phyloP scores from a whole-genome alignment of 2,329 filamentous ascomycete species.

The Xenoacremonium recifei region DNA sequence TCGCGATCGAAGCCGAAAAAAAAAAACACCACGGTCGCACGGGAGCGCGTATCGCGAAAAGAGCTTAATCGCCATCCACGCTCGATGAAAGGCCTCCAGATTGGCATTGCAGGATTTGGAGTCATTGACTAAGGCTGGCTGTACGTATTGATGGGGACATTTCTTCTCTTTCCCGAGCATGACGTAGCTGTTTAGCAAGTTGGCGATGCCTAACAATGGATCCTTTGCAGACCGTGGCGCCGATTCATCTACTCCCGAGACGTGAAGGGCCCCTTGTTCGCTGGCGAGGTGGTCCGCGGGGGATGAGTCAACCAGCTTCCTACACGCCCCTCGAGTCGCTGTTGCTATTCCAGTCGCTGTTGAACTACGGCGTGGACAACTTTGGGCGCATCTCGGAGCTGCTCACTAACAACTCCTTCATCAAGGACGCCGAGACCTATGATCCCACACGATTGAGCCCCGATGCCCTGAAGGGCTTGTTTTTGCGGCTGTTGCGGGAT shows the following conservation, averaged over 20 bases:
- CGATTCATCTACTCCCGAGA: slow-evolving; percentile 52
- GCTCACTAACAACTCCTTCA: slow-evolving; percentile 69
- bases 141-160: slow-evolving; percentile 26
- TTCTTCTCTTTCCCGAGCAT: slow-evolving; percentile 22
- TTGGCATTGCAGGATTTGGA: slow-evolving; percentile 24
- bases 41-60: slow-evolving; percentile 21
- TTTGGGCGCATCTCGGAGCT: slow-evolving; percentile 73
- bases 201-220: slow-evolving; percentile 21
- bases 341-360: slow-evolving; percentile 78
- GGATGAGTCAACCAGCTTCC: slow-evolving; percentile 57
- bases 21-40: slow-evolving; percentile 21
- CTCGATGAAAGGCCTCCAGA: slow-evolving; percentile 29
- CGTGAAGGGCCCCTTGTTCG: slow-evolving; percentile 54
- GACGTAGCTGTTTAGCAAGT: slow-evolving; percentile 23
- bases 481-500: slow-evolving; percentile 72
- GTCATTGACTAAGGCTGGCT: slow-evolving; percentile 29
- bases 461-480: slow-evolving; percentile 76
- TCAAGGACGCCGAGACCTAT: slow-evolving; percentile 69
- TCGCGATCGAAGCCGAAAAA: slow-evolving; percentile 21
- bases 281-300: slow-evolving; percentile 54
- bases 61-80: slow-evolving; percentile 19
- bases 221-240: slow-evolving; percentile 48
- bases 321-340: slow-evolving; percentile 87
- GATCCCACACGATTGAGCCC: slow-evolving; percentile 73
- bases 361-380: slow-evolving; percentile 63